phyloP scores from a whole-genome alignment of 345 rosid genomes.

The Abelmoschus esculentus region DNA sequence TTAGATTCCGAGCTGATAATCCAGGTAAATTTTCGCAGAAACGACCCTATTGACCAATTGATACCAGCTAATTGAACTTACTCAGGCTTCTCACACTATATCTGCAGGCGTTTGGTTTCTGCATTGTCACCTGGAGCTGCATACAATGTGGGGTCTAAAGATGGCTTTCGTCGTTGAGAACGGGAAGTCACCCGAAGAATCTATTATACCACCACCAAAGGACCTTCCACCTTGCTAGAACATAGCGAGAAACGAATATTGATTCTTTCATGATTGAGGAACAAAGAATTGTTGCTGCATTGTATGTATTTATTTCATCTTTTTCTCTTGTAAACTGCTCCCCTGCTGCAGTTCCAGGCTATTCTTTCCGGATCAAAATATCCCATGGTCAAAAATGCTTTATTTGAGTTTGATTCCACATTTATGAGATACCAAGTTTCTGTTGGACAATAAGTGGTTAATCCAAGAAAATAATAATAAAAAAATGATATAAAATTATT shows the following conservation, averaged over 20 bases:
- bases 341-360: not conserved
- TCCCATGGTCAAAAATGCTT: not conserved
- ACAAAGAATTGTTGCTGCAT: not conserved
- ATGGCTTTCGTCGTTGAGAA: not conserved
- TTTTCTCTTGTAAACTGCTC: not conserved
- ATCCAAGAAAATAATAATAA: too few species aligned
- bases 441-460: too few species aligned
- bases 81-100: not conserved
- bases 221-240: not conserved
- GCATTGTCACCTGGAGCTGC: not conserved
- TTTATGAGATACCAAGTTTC: not conserved
- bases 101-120: not conserved
- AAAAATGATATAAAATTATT: too few species aligned
- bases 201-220: not conserved
- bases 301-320: not conserved
- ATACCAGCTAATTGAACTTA: not conserved
- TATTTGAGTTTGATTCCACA: not conserved
- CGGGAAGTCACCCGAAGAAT: not conserved
- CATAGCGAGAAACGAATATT: not conserved
- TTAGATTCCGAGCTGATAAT: conserved; percentile 37
- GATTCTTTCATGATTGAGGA: not conserved
- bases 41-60: not conserved
- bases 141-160: not conserved
- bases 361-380: not conserved
- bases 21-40: conserved; percentile 39